Base-by-base conservation (phyloP, 179 eudicot species). In the Spergularia azorica region DNA sequence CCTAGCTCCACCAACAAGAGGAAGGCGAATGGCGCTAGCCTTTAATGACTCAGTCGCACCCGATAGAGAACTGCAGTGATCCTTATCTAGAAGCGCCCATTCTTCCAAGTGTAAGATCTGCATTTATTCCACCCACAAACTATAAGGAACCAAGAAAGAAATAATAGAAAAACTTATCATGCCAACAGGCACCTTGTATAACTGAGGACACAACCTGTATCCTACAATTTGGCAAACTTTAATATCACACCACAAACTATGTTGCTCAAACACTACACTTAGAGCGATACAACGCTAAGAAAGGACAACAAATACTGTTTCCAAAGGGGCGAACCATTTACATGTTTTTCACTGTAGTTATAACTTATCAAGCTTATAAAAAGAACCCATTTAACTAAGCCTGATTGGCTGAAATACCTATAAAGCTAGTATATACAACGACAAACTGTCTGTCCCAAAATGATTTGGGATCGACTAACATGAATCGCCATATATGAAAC, bases 21-120 rank as follows among this genome's bases (percentile, higher is more conserved):
- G 98, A 84, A 94, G 97, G 61, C 98, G 92, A 60, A 92, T 81
- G 64, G 94, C 90, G 86, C 97, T 94, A 76, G 96, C 95, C 82
- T 81, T 84, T 79, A 94, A 79, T 57, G 98, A 89, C 84, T 89
- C 95, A 41, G 82, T 87, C 75, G 96, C 92, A 73, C 96, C 95
- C 63, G 80, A 83, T 80, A 94, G 79, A 48, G 97, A 90, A 78
- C 79, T 80, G 55, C 87, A 87, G 74, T 92, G 93, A 67, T 84
- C 95, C 79, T 82, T 84, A 63, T 89, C 97, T 66, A 94, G 71
- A 76, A 85, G 79, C 68, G 87, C 87, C 98, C 98, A 94, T 60
- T 87, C 92, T 83, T 92, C 97, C 78, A 94, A 78, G 84, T 69
- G 83, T 36, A 73, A 71, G 77, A 91, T 87, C 98, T 94, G 84